These are phyloP conservation scores for Talaromyces nanjingensis DNA, from an alignment of 495 filamentous ascomycete species.

Conservation along the genomic window DNA sequence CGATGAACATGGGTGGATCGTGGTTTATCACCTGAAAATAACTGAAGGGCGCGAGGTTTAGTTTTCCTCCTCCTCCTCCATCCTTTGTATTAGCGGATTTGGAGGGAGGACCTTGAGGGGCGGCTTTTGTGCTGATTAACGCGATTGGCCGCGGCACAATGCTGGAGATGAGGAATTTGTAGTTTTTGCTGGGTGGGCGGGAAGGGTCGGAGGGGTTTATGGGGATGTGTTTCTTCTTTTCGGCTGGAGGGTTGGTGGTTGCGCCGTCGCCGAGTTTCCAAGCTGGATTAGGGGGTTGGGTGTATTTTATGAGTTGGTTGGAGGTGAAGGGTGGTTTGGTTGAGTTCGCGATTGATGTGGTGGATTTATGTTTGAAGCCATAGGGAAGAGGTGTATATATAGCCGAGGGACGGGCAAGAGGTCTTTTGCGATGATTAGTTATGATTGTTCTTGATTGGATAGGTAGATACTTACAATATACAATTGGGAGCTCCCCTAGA, in stretches of 20 bases:
- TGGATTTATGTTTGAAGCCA: background rate
- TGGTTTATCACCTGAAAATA: constrained; percentile 80
- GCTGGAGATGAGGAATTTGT: constrained; percentile 85
- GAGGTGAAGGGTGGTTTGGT: constrained; percentile 48
- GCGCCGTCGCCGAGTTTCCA: constrained; percentile 78
- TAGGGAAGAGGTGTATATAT: background rate
- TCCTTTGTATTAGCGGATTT: too few species aligned
- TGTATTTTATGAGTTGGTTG: constrained; percentile 43
- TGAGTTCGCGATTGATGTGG: constrained; percentile 39
- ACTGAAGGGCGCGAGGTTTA: constrained; percentile 59
- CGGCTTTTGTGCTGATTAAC: constrained; percentile 51
- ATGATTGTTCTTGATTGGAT: too few species aligned
- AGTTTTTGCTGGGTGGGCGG: constrained; percentile 65
- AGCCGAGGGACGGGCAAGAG: background rate
- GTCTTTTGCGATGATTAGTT: too few species aligned
- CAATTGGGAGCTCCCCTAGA: background rate
- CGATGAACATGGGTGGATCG: constrained; percentile 83
- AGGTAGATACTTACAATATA: background rate
- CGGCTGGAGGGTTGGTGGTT: constrained; percentile 44
- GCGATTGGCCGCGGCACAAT: constrained; percentile 78
- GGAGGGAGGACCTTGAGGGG: too few species aligned
- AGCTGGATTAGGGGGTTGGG: constrained; percentile 30
- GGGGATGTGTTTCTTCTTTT: constrained; percentile 59
- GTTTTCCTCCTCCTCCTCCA: too few species aligned
- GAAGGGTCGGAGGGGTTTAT: constrained; percentile 77